Conservation (phyloP, 768 basidiomycete species). For the Trametes gibbosa region DNA sequence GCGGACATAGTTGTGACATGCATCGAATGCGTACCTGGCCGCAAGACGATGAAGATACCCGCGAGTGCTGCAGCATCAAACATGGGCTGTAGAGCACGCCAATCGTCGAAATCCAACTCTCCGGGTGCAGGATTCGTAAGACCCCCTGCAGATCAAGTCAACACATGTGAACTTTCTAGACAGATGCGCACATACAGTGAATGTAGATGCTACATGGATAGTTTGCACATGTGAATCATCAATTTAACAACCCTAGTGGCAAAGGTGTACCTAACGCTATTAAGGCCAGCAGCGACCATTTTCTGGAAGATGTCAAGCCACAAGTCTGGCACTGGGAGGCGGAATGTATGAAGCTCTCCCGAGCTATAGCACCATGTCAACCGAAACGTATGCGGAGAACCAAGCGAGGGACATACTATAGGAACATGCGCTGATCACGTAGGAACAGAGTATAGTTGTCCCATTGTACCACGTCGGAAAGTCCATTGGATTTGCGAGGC, state of each 20-base stretch:
- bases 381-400: neutral
- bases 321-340: constrained; percentile 72
- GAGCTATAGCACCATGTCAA: constrained; percentile 45
- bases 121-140: constrained; percentile 72
- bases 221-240: no score
- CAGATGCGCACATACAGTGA: constrained; percentile 45
- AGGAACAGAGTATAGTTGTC: constrained; percentile 74
- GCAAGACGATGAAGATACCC: constrained; percentile 76
- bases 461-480: constrained; percentile 45
- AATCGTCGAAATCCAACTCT: constrained; percentile 70
- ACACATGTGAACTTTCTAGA: no score
- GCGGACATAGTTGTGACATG: no score
- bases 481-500: constrained; percentile 25
- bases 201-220: constrained; percentile 50
- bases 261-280: constrained; percentile 50
- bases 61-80: constrained; percentile 71
- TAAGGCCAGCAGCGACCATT: constrained; percentile 76
- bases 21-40: constrained; percentile 52
- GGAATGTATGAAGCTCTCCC: constrained; percentile 84
- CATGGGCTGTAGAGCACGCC: constrained; percentile 65
- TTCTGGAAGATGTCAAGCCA: constrained; percentile 86
- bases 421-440: constrained; percentile 66
- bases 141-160: constrained; percentile 37
- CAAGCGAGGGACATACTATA: constrained; percentile 51
- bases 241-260: no score